Conservation (phyloP, 768 basidiomycete genomes). For the Leucocoprinus sp. region DNA sequence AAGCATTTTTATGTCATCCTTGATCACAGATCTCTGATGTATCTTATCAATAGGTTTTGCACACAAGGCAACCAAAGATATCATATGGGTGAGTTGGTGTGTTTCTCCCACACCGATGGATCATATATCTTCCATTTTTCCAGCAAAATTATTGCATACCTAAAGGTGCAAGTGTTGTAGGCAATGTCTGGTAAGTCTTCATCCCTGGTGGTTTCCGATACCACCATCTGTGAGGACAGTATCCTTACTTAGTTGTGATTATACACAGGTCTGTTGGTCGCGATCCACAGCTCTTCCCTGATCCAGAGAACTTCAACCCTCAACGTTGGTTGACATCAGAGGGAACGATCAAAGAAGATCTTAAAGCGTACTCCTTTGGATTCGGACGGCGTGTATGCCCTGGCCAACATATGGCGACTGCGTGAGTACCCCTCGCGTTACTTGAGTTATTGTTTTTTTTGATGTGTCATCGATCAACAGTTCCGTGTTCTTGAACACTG, state of each 20-base stretch:
- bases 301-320: constrained; percentile 53
- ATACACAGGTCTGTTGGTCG: constrained; percentile 41
- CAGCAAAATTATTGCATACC: constrained; percentile 45
- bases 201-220: not conserved
- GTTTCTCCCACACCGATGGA: not conserved
- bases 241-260: not conserved
- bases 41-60: constrained; percentile 36
- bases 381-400: constrained; percentile 58
- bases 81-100: constrained; percentile 42
- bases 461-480: constrained; percentile 19
- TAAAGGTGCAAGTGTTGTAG: constrained; percentile 47
- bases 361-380: constrained; percentile 47
- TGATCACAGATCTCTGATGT: not conserved
- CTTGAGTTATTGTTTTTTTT: not conserved
- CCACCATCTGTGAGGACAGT: not conserved
- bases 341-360: constrained; percentile 40
- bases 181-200: constrained; percentile 44
- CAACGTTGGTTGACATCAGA: constrained; percentile 44
- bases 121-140: not conserved
- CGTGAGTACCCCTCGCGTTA: constrained; percentile 18
- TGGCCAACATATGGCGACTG: constrained; percentile 50
- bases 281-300: constrained; percentile 48
- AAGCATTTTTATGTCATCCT: constrained; percentile 2
- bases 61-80: constrained; percentile 57
- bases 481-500: constrained; percentile 59